Percentiles rank a stretch among this genome's conserved stretches.
Conservation (phyloP, 2,329 filamentous ascomycete genomes). For the Calonectria naviculata region DNA sequence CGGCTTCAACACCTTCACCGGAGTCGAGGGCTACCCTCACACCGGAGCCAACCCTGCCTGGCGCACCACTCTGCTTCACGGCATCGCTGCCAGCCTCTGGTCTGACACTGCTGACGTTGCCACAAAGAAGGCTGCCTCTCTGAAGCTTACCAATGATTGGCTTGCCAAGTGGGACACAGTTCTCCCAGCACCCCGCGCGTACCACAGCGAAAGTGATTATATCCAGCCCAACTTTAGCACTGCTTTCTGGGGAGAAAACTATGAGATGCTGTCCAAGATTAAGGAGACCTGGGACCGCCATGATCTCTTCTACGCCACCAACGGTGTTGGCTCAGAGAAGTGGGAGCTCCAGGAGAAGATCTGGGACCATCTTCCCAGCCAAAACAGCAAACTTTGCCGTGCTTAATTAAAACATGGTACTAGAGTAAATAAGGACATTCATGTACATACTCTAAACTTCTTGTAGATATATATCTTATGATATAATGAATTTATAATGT, state of each 20-base stretch:
- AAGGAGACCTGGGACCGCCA: conserved; percentile 61
- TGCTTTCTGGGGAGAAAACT: conserved; percentile 60
- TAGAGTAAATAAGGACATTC: neutral
- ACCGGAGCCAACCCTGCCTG: conserved; percentile 28
- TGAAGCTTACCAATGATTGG: conserved; percentile 23
- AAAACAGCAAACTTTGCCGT: conserved; percentile 30
- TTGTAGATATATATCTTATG: neutral
- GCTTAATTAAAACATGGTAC: neutral
- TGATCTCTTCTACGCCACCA: conserved; percentile 59
- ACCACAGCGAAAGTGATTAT: conserved; percentile 64
- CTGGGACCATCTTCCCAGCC: conserved; percentile 25
- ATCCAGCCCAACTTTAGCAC: conserved; percentile 57
- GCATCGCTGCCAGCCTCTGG: conserved; percentile 25
- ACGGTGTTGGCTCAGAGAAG: conserved; percentile 61
- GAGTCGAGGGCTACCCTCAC: conserved; percentile 22
- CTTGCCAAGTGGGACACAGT: conserved; percentile 26
- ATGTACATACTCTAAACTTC: neutral
- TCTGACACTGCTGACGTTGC: conserved; percentile 14
- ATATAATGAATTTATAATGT: neutral
- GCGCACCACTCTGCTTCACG: conserved; percentile 25
- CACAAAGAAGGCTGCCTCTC: conserved; percentile 20
- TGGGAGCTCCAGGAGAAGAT: conserved; percentile 53
- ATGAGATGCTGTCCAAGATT: conserved; percentile 51
- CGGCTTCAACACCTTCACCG: conserved; percentile 26
- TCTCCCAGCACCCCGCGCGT: conserved; percentile 55